These are phyloP conservation scores for Macrolepiota fuliginosa DNA, from an alignment of 768 basidiomycete genomes.

Conservation along the genomic window DNA sequence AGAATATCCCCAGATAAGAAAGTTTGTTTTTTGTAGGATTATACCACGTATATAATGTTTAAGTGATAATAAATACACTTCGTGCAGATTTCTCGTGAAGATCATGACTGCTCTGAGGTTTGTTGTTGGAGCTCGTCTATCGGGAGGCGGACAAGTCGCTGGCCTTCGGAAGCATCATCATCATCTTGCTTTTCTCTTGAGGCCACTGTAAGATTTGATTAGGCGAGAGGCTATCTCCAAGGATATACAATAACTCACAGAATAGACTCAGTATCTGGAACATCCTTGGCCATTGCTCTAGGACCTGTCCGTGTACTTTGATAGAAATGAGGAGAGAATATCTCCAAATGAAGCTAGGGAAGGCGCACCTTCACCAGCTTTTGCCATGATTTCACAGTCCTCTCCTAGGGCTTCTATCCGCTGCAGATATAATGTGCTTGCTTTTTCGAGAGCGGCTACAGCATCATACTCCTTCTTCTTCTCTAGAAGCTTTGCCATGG, in stretches of 20 bases:
- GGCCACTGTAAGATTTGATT: constrained; percentile 38
- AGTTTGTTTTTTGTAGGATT: background rate
- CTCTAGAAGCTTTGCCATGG: constrained; percentile 57
- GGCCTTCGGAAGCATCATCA: constrained; percentile 34
- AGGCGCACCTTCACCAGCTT: constrained; percentile 63
- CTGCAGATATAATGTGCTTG: constrained; percentile 60
- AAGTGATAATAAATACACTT: background rate
- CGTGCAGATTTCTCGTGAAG: background rate
- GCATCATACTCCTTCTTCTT: constrained; percentile 84
- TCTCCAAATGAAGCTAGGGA: background rate
- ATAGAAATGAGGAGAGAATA: background rate
- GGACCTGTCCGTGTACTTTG: constrained; percentile 71
- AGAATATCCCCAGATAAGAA: constrained; percentile 1
- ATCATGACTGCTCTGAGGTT: constrained; percentile 19
- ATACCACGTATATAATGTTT: background rate
- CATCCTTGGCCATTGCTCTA: constrained; percentile 83
- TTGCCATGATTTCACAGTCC: constrained; percentile 76
- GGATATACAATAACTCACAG: constrained; percentile 31
- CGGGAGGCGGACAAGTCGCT: constrained; percentile 71
- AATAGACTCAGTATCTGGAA: constrained; percentile 72
- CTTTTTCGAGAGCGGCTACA: constrained; percentile 66
- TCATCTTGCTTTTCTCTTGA: constrained; percentile 36
- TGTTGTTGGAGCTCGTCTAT: constrained; percentile 58
- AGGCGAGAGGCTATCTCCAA: background rate
- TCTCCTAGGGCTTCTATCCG: constrained; percentile 67